Evolutionary conservation across 2,329 filamentous ascomycete genomes (phyloP), one percentile per base, ranked within the genome.

Genomic region (Furcasterigmium furcatum): DNA sequence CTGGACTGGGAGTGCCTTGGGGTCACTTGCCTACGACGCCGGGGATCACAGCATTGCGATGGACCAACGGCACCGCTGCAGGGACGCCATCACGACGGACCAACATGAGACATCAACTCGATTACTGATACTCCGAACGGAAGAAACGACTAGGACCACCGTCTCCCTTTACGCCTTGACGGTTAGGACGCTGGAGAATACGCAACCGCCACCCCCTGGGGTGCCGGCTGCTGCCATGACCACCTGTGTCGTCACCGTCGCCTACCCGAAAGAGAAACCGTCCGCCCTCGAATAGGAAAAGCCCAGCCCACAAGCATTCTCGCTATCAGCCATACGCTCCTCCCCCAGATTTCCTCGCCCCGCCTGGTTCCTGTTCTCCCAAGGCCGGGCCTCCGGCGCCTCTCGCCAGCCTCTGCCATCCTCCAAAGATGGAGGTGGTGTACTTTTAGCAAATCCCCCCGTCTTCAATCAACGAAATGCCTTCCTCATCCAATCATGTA

Each of bases 401-500:
- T 52, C 47, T 44, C 51, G 54, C 56, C 50, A 50, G 57, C 49
- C 53, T 9, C 35, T 27, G 41, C 12, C 13, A 24, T 38, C 46
- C 36, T 48, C 52, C 46, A 51, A 51, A 53, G 52, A 52, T 55
- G 57, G 56, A 44, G 46, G 64, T 68, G 70, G 70, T 66, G 70
- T 76, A 69, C 67, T 68, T 72, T 70, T 70, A 65, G 57, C 55
- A 56, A 56, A 55, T 61, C 55, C 53, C 54, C 53, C 47, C 52
- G 49, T 56, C 57, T 35, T 35, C 32, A 16, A 18, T 16, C 32
- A 35, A 18, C 14, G 18, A 35, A 55, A 62, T 58, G 58, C 59
- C 57, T 51, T 59, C 59, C 52, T 59, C 58, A 55, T 68, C 76
- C 76, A 80, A 79, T 80, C 75, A 79, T 73, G 67, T n/a, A 68